Conservation (phyloP, 2,329 filamentous ascomycete species). For the Ceratocystis diversiconidia region DNA sequence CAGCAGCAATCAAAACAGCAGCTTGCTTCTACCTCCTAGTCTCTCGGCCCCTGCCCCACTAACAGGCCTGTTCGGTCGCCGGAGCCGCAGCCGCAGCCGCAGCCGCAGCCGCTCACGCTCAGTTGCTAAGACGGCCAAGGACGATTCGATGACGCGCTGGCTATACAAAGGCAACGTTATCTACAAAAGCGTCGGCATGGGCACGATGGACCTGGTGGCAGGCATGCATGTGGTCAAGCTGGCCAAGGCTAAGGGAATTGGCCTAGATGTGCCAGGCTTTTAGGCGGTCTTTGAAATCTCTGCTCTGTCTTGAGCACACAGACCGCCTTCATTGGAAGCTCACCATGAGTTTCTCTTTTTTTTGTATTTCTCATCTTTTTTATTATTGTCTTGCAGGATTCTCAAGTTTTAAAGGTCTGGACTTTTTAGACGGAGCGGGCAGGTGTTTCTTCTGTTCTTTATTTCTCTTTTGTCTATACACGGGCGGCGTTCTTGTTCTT, state of each 20-base stretch:
- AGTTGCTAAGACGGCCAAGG: constrained; percentile 29
- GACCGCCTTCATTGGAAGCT: neutral
- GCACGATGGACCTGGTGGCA: constrained; percentile 51
- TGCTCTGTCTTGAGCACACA: neutral
- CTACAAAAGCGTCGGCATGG: constrained; percentile 54
- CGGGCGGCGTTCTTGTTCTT: too few relatives aligned
- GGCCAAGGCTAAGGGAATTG: constrained; percentile 40
- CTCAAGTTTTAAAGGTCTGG: neutral
- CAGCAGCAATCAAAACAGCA: neutral
- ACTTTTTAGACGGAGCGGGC: neutral
- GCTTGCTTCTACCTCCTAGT: neutral
- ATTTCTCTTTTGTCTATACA: neutral
- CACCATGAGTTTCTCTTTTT: neutral
- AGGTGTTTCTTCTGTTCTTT: neutral
- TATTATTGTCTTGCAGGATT: neutral
- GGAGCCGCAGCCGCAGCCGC: constrained; percentile 13
- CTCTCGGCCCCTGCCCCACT: neutral
- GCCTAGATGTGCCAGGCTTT: constrained; percentile 39
- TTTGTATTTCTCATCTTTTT: neutral
- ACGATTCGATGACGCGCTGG: constrained; percentile 41
- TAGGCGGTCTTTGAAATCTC: constrained; percentile 21
- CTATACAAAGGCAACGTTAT: constrained; percentile 49
- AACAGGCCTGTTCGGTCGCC: constrained; percentile 18
- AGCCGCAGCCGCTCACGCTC: constrained; percentile 15
- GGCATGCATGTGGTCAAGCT: constrained; percentile 43